phyloP scores from a whole-genome alignment of 2,329 filamentous ascomycete genomes.

The Acrocalymma vagum region DNA sequence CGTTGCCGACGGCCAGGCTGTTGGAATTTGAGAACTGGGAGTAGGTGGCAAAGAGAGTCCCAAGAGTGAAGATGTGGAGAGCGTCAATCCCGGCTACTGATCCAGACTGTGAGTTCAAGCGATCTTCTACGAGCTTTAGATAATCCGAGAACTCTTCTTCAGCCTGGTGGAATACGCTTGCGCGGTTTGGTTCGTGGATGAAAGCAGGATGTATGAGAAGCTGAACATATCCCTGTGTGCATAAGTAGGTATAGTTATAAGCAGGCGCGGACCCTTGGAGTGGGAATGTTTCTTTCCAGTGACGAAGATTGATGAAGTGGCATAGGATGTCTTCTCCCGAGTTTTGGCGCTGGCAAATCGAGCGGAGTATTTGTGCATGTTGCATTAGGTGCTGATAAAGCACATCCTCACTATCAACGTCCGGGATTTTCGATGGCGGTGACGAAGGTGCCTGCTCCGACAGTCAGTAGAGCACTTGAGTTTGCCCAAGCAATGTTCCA shows the following conservation, averaged over 20 bases:
- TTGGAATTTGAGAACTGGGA: no score
- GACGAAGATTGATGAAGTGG: constrained; percentile 14
- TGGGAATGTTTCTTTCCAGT: constrained; percentile 11
- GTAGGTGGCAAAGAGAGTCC: no score
- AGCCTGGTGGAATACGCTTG: constrained; percentile 3
- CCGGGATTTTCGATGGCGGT: not conserved
- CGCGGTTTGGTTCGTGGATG: not conserved
- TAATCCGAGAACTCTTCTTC: constrained; percentile 2
- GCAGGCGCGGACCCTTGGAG: not conserved
- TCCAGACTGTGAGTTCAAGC: constrained; percentile 1
- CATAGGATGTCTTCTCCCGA: constrained; percentile 1
- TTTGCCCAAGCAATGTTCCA: not conserved
- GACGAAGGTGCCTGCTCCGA: not conserved
- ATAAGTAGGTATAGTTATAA: constrained; percentile 3
- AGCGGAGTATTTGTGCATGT: constrained; percentile 11
- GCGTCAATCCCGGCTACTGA: constrained; percentile 5
- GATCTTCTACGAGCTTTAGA: constrained; percentile 6
- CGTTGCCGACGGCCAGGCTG: no score
- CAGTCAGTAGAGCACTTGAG: not conserved
- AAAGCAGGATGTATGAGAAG: constrained; percentile 3
- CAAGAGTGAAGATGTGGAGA: constrained; percentile 9
- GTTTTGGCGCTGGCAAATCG: constrained; percentile 1
- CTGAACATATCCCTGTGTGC: constrained; percentile 5
- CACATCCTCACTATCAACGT: not conserved
- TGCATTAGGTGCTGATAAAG: constrained; percentile 3